phyloP scores from a whole-genome alignment of 495 filamentous ascomycete genomes.

The Penicillium flavigenum region DNA sequence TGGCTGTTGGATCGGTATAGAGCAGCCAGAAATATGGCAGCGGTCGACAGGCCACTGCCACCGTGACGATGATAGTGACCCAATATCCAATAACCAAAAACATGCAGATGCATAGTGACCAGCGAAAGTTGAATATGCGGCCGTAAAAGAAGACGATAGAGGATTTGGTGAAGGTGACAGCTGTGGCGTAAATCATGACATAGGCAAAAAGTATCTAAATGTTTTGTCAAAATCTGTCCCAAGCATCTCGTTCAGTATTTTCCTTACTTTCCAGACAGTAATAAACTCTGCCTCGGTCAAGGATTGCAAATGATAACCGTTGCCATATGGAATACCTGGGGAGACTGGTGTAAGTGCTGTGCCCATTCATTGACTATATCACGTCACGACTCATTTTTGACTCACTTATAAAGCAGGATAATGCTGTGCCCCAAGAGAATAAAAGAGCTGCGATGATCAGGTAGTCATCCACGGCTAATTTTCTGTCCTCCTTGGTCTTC shows the following conservation, averaged over 20 bases:
- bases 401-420: conserved; percentile 2
- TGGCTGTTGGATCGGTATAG: conserved; percentile 2
- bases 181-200: conserved; percentile 2
- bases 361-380: not conserved
- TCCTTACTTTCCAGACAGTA: not conserved
- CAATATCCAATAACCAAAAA: conserved; percentile 3
- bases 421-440: not conserved
- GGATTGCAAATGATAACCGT: not conserved
- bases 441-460: not conserved
- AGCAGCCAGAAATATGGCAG: not conserved
- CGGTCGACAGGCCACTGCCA: not conserved
- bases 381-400: not conserved
- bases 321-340: not conserved
- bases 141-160: not conserved
- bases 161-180: not conserved
- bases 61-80: conserved; percentile 3
- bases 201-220: not conserved
- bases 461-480: not conserved
- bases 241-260: not conserved
- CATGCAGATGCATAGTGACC: not conserved
- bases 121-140: not conserved
- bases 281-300: not conserved
- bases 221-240: not conserved
- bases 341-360: not conserved
- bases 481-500: not conserved